Evolutionary conservation across 1,284 basidiomycete species (phyloP), one percentile per base, ranked within the genome.

Genomic region (Phylloboletellus chloephorus): DNA sequence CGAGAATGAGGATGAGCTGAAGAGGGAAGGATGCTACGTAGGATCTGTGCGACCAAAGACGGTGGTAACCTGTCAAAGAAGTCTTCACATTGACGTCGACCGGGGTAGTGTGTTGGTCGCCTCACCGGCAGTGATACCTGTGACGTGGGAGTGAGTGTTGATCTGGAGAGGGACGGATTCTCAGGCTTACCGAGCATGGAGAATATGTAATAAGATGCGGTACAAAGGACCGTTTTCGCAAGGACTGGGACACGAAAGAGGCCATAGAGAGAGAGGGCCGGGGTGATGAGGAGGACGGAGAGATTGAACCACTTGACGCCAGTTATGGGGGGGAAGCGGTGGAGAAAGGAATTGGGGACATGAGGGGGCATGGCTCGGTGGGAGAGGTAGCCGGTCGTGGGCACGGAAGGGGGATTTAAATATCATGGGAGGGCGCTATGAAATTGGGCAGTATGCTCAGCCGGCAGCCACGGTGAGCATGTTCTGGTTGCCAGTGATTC

Each of bases 11-110:
- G 56, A 82, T 74, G 50, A 82, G 71, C 58, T 90, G 85, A 6
- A 95, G 74, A 12, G 82, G 76, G 17, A 70, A 63, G 22, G 80
- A 80, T 3, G 91, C 92, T 43, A 86, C 86, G 65, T 91, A 95
- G 0, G 89, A 80, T 41, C 91, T 76, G 63, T 95, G 91, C 2
- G 92, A 88, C 88, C 88, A 95, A 2, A 94, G 71, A 36, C 91
- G 78, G 66, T 95, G 91, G 66, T 94, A 95, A 32, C 91, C 91
- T 75, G 53, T 26, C 42, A 36, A 36, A 24, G 21, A 31, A 32
- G 24, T 37, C 12, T 39, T 28, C 17, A 35, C 31, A 31, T 31
- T 32, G 26, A 37, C 22, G 36, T 22, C 10, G 13, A 32, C 19
- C 10, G n/a, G 7, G 21, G 28, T 4, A 17, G 32, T 34, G 7